Base-by-base conservation (phyloP, 768 basidiomycete species). In the Podaxis carcinomalis region DNA sequence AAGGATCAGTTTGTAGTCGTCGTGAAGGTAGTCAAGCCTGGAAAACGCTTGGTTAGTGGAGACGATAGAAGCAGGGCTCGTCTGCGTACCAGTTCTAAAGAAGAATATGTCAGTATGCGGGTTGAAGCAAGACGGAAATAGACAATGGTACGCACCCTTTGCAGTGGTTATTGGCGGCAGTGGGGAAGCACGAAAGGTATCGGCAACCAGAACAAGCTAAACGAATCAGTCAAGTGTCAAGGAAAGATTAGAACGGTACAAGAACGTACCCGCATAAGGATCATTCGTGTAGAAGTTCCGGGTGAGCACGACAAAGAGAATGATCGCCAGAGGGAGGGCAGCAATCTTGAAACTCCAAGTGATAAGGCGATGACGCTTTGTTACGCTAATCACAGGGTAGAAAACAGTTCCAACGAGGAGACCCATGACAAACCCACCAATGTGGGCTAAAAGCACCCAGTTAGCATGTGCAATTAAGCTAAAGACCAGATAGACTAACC, bases 281-380 rank as follows among this genome's bases (percentile, higher is more conserved):
- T 97, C 82, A 47, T 84, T 85, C 1, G 85, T 93, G 70, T 95
- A 97, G 71, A 98, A 98, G 73, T 98, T 98, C 62, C 87, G 79
- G 37, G 81, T 81, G 50, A 98, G 80, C 13, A 95, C 79, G 37
- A 95, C 88, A 65, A 88, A 98, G 21, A 96, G 79, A 27, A 96
- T 74, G 28, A 96, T 70, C 2, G 88, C 84, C 35, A 96, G 63
- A 2, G 92, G 89, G 46, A 93, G 78, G 1, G 93, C 92, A 32
- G 83, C 72, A 32, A 91, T 66, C 61, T 95, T 85, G 69, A 90
- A 83, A 40, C 66, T 75, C 87, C 90, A 93, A 70, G 89, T 84
- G 50, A 92, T 80, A 19, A 80, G 69, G 56, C 81, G 81, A 69
- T 95, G 94, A 21, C 88, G 80, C 58, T 80, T 89, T 2, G 93